Conservation (phyloP, 1,139 yeast genomes). For the Casaregolazyma suthepensis region DNA sequence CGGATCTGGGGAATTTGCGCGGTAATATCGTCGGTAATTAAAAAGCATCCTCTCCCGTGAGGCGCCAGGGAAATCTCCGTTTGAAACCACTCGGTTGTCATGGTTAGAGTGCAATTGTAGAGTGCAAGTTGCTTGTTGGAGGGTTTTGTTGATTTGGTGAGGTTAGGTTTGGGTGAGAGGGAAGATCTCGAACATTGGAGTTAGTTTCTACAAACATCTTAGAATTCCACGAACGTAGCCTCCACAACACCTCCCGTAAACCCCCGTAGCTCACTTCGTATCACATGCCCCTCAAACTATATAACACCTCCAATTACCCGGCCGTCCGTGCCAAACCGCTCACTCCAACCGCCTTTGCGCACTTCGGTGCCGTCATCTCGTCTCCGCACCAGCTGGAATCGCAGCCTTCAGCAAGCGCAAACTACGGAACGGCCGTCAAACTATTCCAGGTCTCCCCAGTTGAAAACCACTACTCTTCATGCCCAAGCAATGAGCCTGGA, state of each 20-base stretch:
- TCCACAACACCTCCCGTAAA: too few relatives aligned
- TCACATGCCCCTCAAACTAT: conserved; percentile 7
- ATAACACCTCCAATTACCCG: background rate
- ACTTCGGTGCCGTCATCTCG: conserved; percentile 51
- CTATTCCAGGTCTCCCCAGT: conserved; percentile 67
- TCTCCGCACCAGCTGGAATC: conserved; percentile 46
- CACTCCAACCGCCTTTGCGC: conserved; percentile 44
- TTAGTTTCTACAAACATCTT: too few relatives aligned
- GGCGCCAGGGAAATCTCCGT: conserved; percentile 51
- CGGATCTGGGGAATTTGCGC: conserved; percentile 53
- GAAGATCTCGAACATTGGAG: background rate
- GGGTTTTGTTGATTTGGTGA: background rate
- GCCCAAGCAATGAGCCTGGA: conserved; percentile 44
- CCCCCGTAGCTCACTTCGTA: too few relatives aligned
- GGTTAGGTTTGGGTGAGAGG: background rate
- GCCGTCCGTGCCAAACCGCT: conserved; percentile 34
- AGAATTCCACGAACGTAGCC: too few relatives aligned
- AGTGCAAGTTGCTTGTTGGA: background rate
- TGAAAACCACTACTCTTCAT: conserved; percentile 43
- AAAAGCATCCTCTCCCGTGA: conserved; percentile 60
- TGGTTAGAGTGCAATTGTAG: background rate
- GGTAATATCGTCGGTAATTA: conserved; percentile 61
- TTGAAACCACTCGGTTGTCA: conserved; percentile 33
- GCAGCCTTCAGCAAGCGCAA: conserved; percentile 52
- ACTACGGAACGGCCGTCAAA: conserved; percentile 90